These are phyloP conservation scores for Neoboletus subvelutipes DNA, from an alignment of 768 basidiomycete species.

Conservation along the genomic window DNA sequence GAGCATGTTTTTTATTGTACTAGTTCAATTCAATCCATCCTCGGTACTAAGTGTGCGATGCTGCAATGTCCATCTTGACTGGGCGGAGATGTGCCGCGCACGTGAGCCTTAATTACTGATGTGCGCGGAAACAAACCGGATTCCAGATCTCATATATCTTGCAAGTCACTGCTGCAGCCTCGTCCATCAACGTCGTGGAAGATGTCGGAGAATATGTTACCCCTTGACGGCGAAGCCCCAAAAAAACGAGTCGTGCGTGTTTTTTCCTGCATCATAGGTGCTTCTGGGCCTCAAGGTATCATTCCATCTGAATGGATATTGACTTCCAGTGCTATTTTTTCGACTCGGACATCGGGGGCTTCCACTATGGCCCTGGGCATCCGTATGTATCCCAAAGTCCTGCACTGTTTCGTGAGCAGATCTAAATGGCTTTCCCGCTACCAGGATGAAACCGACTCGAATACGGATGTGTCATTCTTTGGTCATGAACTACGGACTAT, in stretches of 20 bases:
- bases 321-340: slow-evolving; percentile 91
- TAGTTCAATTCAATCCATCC: neutral
- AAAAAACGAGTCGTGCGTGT: slow-evolving; percentile 85
- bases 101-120: slow-evolving; percentile 16
- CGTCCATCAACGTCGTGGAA: slow-evolving; percentile 2
- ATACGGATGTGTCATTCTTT: slow-evolving; percentile 99
- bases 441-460: slow-evolving; percentile 94
- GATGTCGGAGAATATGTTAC: slow-evolving; percentile 48
- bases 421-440: neutral
- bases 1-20: slow-evolving; percentile 6
- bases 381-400: slow-evolving; percentile 54
- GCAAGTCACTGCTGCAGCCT: neutral
- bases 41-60: neutral
- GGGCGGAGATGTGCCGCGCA: slow-evolving; percentile 4
- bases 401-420: neutral
- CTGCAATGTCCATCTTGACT: neutral
- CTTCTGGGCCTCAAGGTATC: slow-evolving; percentile 5
- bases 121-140: neutral
- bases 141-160: neutral
- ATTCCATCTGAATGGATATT: slow-evolving; percentile 5
- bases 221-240: slow-evolving; percentile 67
- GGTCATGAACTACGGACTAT: slow-evolving; percentile 99
- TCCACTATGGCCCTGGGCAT: slow-evolving; percentile 98
- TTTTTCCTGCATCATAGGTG: neutral
- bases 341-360: slow-evolving; percentile 98